These are phyloP conservation scores for Anthostomella pinea DNA, from an alignment of 2,329 filamentous ascomycete genomes.

Conservation along the genomic window DNA sequence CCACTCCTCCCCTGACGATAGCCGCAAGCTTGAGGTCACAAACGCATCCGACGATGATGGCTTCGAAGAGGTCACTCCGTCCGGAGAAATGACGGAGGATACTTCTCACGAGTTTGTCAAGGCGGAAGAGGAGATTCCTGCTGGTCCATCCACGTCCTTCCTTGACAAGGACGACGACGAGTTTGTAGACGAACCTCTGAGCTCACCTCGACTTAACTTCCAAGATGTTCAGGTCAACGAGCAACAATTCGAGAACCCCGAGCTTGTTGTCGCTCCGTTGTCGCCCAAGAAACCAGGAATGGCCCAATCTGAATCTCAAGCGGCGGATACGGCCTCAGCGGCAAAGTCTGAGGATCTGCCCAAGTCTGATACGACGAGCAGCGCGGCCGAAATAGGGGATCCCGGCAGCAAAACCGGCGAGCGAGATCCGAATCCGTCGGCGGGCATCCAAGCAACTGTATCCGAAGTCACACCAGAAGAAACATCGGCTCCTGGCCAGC, in stretches of 20 bases:
- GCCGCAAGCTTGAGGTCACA: slow-evolving; percentile 70
- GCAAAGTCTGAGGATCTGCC: background rate
- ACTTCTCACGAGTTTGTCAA: slow-evolving; percentile 68
- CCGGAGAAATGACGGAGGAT: slow-evolving; percentile 70
- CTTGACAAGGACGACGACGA: slow-evolving; percentile 65
- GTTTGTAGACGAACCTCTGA: slow-evolving; percentile 75
- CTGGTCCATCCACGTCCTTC: slow-evolving; percentile 38
- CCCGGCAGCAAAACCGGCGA: slow-evolving; percentile 1
- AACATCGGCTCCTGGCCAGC: background rate
- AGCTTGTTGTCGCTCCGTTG: slow-evolving; percentile 55
- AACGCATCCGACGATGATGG: slow-evolving; percentile 86
- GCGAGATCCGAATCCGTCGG: background rate
- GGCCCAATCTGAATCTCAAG: slow-evolving; percentile 20
- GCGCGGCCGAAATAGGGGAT: background rate
- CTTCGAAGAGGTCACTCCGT: slow-evolving; percentile 81
- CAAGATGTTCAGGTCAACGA: slow-evolving; percentile 55
- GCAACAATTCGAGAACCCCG: slow-evolving; percentile 52
- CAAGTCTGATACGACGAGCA: background rate
- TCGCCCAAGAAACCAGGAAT: slow-evolving; percentile 47
- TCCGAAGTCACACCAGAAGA: slow-evolving; percentile 8
- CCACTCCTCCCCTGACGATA: slow-evolving; percentile 52
- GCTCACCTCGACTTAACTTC: slow-evolving; percentile 62
- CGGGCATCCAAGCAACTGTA: slow-evolving; percentile 3
- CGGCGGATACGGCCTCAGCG: slow-evolving; percentile 7
- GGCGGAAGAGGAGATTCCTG: slow-evolving; percentile 51